phyloP scores from a whole-genome alignment of 2,329 filamentous ascomycete genomes.

The Alternaria sp. region DNA sequence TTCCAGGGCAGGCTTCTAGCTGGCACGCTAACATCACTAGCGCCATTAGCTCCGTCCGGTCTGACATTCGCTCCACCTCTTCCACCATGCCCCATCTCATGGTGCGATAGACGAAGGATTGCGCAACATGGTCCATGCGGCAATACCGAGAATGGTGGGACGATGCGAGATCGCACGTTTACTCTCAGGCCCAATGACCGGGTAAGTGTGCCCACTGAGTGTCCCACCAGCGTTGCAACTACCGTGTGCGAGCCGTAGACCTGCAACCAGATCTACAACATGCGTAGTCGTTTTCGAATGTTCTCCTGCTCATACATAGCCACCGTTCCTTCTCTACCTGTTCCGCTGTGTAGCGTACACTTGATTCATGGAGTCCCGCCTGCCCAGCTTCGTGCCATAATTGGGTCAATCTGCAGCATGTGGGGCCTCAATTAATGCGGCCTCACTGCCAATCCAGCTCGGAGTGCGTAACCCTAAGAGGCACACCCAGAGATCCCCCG shows the following conservation, averaged over 20 bases:
- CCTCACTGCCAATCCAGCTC: constrained; percentile 11
- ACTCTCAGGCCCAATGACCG: constrained; percentile 2
- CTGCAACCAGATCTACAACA: constrained; percentile 8
- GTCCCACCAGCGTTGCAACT: constrained; percentile 15
- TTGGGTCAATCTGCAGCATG: constrained; percentile 14
- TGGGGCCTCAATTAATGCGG: constrained; percentile 27
- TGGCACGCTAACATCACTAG: constrained; percentile 2
- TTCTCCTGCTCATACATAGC: constrained; percentile 1
- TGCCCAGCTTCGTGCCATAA: constrained; percentile 2
- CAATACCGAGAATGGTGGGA: constrained; percentile 1
- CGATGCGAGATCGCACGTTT: constrained; percentile 7
- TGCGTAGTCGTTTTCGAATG: not conserved
- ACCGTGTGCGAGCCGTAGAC: not conserved
- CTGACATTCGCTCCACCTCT: constrained; percentile 7
- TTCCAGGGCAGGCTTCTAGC: constrained; percentile 8
- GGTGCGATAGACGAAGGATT: not conserved
- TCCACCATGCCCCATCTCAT: constrained; percentile 5
- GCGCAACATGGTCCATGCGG: constrained; percentile 3
- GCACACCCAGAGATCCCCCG: constrained; percentile 2
- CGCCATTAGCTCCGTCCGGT: not conserved
- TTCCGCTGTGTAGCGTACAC: not conserved
- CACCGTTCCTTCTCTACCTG: not conserved
- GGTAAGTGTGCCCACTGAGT: not conserved
- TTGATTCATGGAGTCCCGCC: constrained; percentile 11
- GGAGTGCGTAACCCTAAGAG: constrained; percentile 11